Evolutionary conservation across 2,329 filamentous ascomycete genomes (phyloP).

Genomic region (Talaromyces sp.): DNA sequence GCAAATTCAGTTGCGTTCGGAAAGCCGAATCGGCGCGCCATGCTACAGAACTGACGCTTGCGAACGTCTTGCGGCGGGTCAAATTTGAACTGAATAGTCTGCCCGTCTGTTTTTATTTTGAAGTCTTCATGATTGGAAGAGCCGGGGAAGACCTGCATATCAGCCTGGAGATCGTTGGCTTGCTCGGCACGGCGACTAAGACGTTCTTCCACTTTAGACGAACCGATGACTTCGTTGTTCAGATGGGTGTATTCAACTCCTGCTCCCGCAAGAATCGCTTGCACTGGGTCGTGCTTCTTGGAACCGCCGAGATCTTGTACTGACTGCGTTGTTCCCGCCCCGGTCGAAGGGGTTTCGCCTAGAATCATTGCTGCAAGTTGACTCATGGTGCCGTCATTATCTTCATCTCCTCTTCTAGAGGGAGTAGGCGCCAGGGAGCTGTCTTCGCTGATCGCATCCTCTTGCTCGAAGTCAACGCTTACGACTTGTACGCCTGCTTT

Average conservation of each 20-base stretch:
- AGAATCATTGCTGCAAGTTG: constrained; percentile 62
- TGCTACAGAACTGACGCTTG: constrained; percentile 80
- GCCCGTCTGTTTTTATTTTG: constrained; percentile 25
- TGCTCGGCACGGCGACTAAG: constrained; percentile 69
- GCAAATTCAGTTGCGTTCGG: constrained; percentile 76
- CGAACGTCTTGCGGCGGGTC: constrained; percentile 69
- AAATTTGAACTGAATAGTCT: constrained; percentile 54
- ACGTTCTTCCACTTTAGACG: constrained; percentile 82
- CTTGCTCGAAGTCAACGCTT: constrained; percentile 66
- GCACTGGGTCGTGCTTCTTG: constrained; percentile 65
- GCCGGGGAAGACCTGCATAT: constrained; percentile 29
- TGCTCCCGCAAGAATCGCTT: constrained; percentile 79
- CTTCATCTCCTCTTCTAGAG: constrained; percentile 33
- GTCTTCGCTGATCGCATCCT: constrained; percentile 38
- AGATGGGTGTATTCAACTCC: constrained; percentile 95
- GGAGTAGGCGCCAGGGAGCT: constrained; percentile 12
- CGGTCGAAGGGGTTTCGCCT: constrained; percentile 28
- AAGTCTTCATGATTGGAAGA: not conserved
- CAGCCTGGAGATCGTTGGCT: constrained; percentile 25
- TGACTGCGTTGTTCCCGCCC: constrained; percentile 16
- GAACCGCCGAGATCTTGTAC: constrained; percentile 20
- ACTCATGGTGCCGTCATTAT: constrained; percentile 62
- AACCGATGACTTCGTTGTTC: constrained; percentile 90
- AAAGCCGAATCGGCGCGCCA: constrained; percentile 77
- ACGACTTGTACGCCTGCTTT: constrained; percentile 75